phyloP scores from a whole-genome alignment of 2,329 filamentous ascomycete genomes.

The Cladosporium halotolerans region DNA sequence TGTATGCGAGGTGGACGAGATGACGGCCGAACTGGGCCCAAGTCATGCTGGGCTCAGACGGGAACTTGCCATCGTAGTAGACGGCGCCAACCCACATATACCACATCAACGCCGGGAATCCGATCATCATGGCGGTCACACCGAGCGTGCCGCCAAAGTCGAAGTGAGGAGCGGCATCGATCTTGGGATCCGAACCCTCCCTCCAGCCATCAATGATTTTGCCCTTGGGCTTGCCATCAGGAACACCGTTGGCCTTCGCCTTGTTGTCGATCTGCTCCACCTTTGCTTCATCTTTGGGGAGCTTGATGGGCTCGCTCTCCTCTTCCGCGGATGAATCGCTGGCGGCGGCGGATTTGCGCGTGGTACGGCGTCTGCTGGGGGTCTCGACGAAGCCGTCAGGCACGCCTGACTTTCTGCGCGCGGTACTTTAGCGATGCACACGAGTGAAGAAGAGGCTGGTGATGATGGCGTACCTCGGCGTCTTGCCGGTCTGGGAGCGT shows the following conservation, averaged over 20 bases:
- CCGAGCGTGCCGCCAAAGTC: conserved; percentile 90
- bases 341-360: conserved; percentile 35
- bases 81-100: conserved; percentile 98
- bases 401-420: conserved; percentile 33
- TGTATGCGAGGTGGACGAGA: conserved; percentile 67
- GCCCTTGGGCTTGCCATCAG: conserved; percentile 33
- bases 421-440: conserved; percentile 9
- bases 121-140: conserved; percentile 76
- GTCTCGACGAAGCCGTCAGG: conserved; percentile 45
- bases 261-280: conserved; percentile 13
- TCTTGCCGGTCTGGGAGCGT: conserved; percentile 44
- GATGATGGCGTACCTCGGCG: conserved; percentile 36
- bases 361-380: conserved; percentile 36
- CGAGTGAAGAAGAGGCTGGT: no score
- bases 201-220: conserved; percentile 34
- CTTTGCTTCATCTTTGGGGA: conserved; percentile 10
- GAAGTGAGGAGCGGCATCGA: conserved; percentile 46
- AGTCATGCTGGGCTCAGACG: conserved; percentile 45
- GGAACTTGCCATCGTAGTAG: conserved; percentile 82
- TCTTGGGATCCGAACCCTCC: conserved; percentile 33
- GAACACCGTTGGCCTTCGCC: conserved; percentile 27
- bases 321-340: conserved; percentile 26
- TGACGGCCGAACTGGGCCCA: conserved; percentile 65
- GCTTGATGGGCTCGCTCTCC: conserved; percentile 14
- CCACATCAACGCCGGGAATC: conserved; percentile 93